Percentiles rank a stretch among this genome's conserved stretches.
phyloP scores from a whole-genome alignment of 495 filamentous ascomycete species.

The Sporormia fimetaria region DNA sequence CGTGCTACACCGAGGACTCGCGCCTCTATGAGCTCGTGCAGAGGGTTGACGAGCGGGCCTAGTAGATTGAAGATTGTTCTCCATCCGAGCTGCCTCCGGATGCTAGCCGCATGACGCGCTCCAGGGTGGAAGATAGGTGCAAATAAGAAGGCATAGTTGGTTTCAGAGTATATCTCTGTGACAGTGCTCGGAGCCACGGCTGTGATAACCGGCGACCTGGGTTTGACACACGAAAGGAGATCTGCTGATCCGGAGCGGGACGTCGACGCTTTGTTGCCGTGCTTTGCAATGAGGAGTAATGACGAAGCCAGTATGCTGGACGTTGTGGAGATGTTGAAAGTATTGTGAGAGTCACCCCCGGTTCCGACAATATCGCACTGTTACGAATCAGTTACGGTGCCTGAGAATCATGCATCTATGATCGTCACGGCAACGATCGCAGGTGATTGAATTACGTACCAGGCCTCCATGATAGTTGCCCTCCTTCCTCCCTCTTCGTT shows the following conservation, averaged over 20 bases:
- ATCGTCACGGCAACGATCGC: too few species aligned
- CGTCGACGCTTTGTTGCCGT: constrained; percentile 92
- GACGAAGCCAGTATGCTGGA: constrained; percentile 84
- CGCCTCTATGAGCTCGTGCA: constrained; percentile 68
- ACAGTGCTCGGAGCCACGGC: constrained; percentile 62
- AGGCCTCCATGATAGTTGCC: constrained; percentile 48
- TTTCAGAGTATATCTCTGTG: constrained; percentile 53
- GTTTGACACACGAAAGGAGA: constrained; percentile 60
- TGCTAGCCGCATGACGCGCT: constrained; percentile 73
- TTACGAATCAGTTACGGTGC: not conserved
- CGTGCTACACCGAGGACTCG: constrained; percentile 87
- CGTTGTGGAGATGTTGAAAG: constrained; percentile 95
- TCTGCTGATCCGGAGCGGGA: constrained; percentile 94
- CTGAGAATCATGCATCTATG: too few species aligned
- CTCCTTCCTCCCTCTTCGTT: constrained; percentile 44
- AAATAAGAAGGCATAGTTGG: constrained; percentile 92
- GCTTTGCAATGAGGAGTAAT: constrained; percentile 73
- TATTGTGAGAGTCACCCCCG: constrained; percentile 90
- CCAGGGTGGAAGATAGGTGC: constrained; percentile 93
- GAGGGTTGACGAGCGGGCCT: constrained; percentile 82
- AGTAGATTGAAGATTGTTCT: constrained; percentile 95
- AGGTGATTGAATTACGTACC: too few species aligned
- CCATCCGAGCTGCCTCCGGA: constrained; percentile 74
- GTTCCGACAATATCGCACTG: constrained; percentile 97
- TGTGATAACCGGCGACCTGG: constrained; percentile 57